Evolutionary conservation across 225 moss, liverwort and hornwort genomes (phyloP).

Genomic region (Neckera pumila): DNA sequence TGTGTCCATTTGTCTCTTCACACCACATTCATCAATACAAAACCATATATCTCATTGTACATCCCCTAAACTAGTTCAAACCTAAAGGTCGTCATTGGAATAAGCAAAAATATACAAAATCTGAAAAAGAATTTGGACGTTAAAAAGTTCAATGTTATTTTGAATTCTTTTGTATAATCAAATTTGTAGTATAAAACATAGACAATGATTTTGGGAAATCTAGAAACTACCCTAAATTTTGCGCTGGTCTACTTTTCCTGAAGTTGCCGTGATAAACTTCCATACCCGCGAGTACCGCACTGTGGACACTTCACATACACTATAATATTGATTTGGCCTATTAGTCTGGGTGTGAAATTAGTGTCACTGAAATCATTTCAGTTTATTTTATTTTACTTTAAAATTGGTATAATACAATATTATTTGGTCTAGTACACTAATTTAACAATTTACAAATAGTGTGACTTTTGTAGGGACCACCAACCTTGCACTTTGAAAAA

Average conservation of each 20-base stretch:
- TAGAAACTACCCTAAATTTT: background rate
- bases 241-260: background rate
- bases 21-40: background rate
- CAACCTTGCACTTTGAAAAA: background rate
- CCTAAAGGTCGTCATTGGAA: fast-evolving
- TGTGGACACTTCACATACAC: background rate
- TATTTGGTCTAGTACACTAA: background rate
- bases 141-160: background rate
- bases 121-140: background rate
- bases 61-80: fast-evolving
- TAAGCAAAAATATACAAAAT: background rate
- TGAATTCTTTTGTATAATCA: background rate
- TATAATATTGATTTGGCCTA: background rate
- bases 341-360: background rate
- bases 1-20: background rate
- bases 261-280: background rate
- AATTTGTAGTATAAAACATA: no score
- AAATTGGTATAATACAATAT: background rate
- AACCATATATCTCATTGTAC: background rate
- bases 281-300: no score
- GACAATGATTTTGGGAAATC: background rate
- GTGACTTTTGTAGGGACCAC: background rate
- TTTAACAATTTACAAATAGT: background rate
- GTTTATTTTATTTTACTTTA: background rate
- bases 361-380: no score